Evolutionary conservation across 257 asterid species (phyloP).

Genomic region (Perilla frutescens): DNA sequence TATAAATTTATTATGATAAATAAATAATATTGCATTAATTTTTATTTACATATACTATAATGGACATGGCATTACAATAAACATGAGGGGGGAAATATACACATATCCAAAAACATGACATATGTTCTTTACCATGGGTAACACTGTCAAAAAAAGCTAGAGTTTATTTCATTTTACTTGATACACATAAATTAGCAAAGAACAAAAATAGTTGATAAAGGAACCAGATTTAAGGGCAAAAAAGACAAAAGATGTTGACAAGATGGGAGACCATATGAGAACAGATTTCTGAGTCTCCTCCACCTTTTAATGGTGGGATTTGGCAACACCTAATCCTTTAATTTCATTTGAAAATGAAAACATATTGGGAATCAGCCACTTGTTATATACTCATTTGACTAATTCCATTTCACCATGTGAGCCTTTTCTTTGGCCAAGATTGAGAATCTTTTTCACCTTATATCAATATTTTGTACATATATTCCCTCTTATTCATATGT

Average conservation of each 20-base stretch:
- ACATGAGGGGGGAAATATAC: too few relatives aligned
- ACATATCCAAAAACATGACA: too few relatives aligned
- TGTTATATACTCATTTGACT: constrained; percentile 43
- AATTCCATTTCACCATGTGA: not conserved
- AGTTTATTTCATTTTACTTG: too few relatives aligned
- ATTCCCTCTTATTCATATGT: too few relatives aligned
- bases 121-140: not conserved
- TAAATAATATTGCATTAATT: too few relatives aligned
- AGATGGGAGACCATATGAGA: constrained; percentile 47
- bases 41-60: too few relatives aligned
- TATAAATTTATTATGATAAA: too few relatives aligned
- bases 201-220: constrained; percentile 30
- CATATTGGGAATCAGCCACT: constrained; percentile 42
- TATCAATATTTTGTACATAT: too few relatives aligned
- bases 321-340: not conserved
- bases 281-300: constrained; percentile 34
- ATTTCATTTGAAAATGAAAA: not conserved
- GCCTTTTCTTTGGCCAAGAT: too few relatives aligned
- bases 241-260: constrained; percentile 44
- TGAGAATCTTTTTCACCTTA: too few relatives aligned
- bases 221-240: not conserved
- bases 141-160: too few relatives aligned
- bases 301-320: constrained; percentile 39
- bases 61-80: too few relatives aligned
- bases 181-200: not conserved